Evolutionary conservation across 306 rosid genomes (phyloP).

Genomic region (Begonia masoniana): DNA sequence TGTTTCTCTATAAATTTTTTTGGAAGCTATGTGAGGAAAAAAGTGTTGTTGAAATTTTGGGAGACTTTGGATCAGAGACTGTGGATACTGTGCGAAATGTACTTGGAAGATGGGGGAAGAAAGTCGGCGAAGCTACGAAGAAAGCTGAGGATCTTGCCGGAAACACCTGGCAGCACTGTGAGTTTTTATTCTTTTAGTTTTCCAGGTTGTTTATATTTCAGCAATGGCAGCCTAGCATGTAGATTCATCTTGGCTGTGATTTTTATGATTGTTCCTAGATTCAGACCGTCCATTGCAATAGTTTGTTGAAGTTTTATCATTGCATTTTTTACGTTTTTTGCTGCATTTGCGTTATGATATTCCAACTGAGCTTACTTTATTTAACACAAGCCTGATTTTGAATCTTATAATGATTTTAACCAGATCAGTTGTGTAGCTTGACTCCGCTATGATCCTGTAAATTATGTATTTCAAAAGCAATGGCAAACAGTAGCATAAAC

Average conservation of each 20-base stretch:
- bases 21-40: not conserved
- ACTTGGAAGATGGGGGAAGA: conserved; percentile 73
- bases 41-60: not conserved
- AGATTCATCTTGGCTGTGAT: no score
- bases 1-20: not conserved
- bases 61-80: conserved; percentile 39
- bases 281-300: no score
- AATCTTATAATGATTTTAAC: not conserved
- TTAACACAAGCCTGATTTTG: not conserved
- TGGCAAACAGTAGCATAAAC: no score
- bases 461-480: no score
- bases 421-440: not conserved
- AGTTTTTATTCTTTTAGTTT: conserved; percentile 8
- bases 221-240: no score
- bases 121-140: conserved; percentile 60
- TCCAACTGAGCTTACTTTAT: not conserved
- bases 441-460: not conserved
- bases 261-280: no score
- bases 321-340: no score
- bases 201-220: not conserved
- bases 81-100: conserved; percentile 44
- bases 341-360: no score
- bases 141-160: conserved; percentile 88
- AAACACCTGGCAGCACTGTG: conserved; percentile 93
- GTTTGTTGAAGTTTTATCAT: no score